phyloP scores from a whole-genome alignment of 176 grass and related monocot genomes.

The Musa itinerans region DNA sequence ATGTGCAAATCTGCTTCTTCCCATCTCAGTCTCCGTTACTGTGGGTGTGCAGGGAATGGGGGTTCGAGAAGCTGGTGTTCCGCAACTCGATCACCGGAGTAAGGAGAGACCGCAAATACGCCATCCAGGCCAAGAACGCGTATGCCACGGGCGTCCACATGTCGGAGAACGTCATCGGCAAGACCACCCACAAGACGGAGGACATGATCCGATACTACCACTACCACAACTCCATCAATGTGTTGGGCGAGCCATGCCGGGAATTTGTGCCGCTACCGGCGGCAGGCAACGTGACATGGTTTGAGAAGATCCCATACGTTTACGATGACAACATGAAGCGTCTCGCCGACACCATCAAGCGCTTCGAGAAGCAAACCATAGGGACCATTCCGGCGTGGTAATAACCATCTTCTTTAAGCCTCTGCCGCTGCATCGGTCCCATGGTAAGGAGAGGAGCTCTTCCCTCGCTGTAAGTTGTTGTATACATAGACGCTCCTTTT shows the following conservation, averaged over 20 bases:
- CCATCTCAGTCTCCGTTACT: neutral
- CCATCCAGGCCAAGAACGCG: slow-evolving; percentile 52
- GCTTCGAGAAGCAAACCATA: slow-evolving; percentile 36
- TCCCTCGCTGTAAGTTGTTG: too few species aligned
- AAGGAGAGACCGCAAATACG: slow-evolving; percentile 80
- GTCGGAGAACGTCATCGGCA: slow-evolving; percentile 82
- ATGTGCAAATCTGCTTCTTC: neutral
- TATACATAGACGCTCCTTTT: too few species aligned
- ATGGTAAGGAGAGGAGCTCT: too few species aligned
- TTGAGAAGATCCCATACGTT: slow-evolving; percentile 70
- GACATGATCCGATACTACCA: slow-evolving; percentile 87
- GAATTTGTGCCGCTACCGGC: slow-evolving; percentile 51
- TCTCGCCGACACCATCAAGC: slow-evolving; percentile 26
- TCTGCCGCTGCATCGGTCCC: too few species aligned
- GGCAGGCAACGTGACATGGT: slow-evolving; percentile 52
- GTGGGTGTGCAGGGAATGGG: slow-evolving; percentile 55
- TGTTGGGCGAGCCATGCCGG: slow-evolving; percentile 52
- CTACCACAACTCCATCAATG: slow-evolving; percentile 93
- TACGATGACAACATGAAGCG: slow-evolving; percentile 69
- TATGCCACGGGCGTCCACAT: slow-evolving; percentile 78
- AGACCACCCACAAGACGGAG: slow-evolving; percentile 92
- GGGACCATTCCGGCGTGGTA: slow-evolving; percentile 5
- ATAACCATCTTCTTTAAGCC: too few species aligned
- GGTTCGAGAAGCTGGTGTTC: slow-evolving; percentile 79
- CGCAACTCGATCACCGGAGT: slow-evolving; percentile 49